Conservation (phyloP, 2,329 filamentous ascomycete species). For the Clonostachys chloroleuca region DNA sequence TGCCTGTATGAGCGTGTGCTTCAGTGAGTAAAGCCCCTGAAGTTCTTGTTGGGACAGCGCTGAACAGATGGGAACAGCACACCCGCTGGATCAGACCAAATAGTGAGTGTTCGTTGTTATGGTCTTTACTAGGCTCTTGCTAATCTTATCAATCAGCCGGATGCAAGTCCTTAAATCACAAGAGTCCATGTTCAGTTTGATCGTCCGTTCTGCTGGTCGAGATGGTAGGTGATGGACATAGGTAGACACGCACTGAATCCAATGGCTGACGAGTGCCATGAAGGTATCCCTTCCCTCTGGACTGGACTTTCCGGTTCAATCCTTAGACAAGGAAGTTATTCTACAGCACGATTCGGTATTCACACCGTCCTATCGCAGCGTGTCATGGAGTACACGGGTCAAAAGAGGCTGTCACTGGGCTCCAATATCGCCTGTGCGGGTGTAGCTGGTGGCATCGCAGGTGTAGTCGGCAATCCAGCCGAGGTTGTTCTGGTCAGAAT, state of each 20-base stretch:
- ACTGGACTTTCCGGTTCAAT: constrained; percentile 36
- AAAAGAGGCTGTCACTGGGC: constrained; percentile 19
- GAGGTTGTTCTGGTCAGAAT: constrained; percentile 36
- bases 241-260: too few relatives aligned
- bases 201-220: constrained; percentile 28
- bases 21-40: constrained; percentile 23
- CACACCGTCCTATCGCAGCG: constrained; percentile 27
- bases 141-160: constrained; percentile 16
- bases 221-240: constrained; percentile 21
- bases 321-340: constrained; percentile 36
- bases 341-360: constrained; percentile 36
- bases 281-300: constrained; percentile 35
- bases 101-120: constrained; percentile 20
- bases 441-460: constrained; percentile 32
- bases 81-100: constrained; percentile 38
- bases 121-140: neutral
- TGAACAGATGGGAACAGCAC: constrained; percentile 18
- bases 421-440: constrained; percentile 32
- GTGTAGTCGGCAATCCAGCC: constrained; percentile 38
- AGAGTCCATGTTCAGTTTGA: constrained; percentile 29
- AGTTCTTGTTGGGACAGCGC: neutral
- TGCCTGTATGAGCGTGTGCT: constrained; percentile 38
- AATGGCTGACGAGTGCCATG: neutral
- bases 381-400: constrained; percentile 15
- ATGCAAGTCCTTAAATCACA: constrained; percentile 37